A percentile compares a stretch with the other conserved stretches of the same genome.
Evolutionary conservation across 495 filamentous ascomycete species (phyloP).

Genomic region (Echria macrotheca): DNA sequence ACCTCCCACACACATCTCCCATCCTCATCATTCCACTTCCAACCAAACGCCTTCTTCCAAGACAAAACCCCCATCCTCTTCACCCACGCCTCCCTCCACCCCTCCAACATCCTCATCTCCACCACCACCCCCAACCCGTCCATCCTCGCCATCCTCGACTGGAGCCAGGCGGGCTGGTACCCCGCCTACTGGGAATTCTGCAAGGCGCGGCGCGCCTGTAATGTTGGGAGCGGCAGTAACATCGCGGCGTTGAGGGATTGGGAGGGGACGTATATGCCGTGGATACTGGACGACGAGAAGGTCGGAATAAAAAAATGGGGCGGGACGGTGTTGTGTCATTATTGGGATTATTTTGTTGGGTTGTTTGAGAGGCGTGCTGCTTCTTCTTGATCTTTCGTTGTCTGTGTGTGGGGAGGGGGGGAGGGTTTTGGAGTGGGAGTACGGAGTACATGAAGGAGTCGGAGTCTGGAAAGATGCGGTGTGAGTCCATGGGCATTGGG

Average conservation of each 20-base stretch:
- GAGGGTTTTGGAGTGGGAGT: no score
- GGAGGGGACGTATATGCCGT: background rate
- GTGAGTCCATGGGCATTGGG: no score
- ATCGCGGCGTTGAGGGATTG: background rate
- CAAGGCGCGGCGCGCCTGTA: constrained; percentile 33
- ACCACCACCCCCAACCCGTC: constrained; percentile 23
- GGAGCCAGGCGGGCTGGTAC: constrained; percentile 46
- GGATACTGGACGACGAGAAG: background rate
- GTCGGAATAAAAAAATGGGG: background rate
- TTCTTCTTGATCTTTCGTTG: no score
- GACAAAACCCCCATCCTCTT: constrained; percentile 37
- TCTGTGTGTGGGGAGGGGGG: no score
- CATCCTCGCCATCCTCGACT: constrained; percentile 39
- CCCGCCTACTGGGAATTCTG: constrained; percentile 45
- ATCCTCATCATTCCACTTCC: constrained; percentile 1
- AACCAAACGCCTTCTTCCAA: constrained; percentile 13
- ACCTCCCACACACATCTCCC: constrained; percentile 4
- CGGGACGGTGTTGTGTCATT: background rate
- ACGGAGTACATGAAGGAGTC: no score
- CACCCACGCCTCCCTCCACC: constrained; percentile 43
- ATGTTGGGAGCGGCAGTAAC: no score
- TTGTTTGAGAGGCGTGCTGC: background rate
- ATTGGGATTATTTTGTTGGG: constrained; percentile 7
- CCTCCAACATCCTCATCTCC: constrained; percentile 41
- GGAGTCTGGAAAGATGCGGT: no score